These are phyloP conservation scores for Larix sibirica DNA, from an alignment of 83 land plant genomes.

Conservation along the genomic window DNA sequence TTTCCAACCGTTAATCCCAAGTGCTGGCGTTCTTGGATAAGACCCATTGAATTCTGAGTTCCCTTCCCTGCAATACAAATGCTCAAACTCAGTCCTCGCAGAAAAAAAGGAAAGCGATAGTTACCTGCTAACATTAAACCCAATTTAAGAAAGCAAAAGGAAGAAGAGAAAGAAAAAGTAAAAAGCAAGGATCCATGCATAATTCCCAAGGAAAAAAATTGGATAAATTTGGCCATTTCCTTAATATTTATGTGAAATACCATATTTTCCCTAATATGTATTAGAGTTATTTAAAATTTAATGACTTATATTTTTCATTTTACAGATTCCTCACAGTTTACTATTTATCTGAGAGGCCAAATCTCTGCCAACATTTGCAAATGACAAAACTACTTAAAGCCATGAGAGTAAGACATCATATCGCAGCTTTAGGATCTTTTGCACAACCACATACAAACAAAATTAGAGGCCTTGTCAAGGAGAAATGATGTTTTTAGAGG, in stretches of 20 bases:
- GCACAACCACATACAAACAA: too few relatives aligned
- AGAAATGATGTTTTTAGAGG: too few relatives aligned
- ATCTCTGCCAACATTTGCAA: too few relatives aligned
- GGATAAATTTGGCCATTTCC: neutral
- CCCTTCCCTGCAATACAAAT: slow-evolving; percentile 1
- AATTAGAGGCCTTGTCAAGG: too few relatives aligned
- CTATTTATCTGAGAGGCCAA: too few relatives aligned
- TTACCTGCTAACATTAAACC: neutral
- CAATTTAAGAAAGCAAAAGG: neutral
- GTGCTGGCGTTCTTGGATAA: neutral
- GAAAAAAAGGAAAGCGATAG: neutral
- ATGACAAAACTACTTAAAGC: too few relatives aligned
- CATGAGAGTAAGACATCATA: too few relatives aligned
- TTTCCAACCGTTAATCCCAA: neutral
- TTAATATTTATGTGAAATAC: neutral
- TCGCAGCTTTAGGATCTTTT: too few relatives aligned
- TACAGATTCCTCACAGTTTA: too few relatives aligned
- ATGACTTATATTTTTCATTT: too few relatives aligned
- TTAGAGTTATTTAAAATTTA: neutral
- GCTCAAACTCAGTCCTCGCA: neutral
- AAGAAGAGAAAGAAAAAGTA: neutral
- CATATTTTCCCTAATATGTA: neutral
- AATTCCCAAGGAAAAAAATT: neutral
- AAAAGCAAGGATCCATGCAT: neutral
- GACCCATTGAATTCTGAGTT: neutral